Evolutionary conservation across 2,329 filamentous ascomycete genomes (phyloP).

Genomic region (Phialocephala sp.): DNA sequence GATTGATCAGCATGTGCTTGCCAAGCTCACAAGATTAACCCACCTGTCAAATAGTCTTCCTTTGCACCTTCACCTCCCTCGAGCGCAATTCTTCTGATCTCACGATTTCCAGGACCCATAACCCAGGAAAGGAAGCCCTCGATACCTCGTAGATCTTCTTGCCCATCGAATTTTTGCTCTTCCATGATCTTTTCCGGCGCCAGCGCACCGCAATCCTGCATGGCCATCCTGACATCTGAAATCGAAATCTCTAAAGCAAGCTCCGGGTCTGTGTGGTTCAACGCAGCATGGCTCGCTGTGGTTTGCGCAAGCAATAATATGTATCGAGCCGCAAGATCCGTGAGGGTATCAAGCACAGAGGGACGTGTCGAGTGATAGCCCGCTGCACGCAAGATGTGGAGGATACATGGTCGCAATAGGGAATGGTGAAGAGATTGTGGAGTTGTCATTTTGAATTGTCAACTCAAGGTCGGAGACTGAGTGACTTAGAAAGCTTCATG

Average conservation of each 20-base stretch:
- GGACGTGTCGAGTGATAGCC: slow-evolving; percentile 86
- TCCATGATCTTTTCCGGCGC: slow-evolving; percentile 68
- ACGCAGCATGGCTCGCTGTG: slow-evolving; percentile 71
- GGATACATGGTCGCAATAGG: slow-evolving; percentile 82
- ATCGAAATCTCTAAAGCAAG: slow-evolving; percentile 67
- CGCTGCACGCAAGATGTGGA: slow-evolving; percentile 89
- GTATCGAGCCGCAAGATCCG: slow-evolving; percentile 85
- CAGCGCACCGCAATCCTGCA: slow-evolving; percentile 80
- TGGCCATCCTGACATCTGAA: slow-evolving; percentile 82
- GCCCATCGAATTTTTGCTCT: slow-evolving; percentile 67
- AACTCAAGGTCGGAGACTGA: slow-evolving; percentile 32
- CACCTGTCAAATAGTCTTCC: slow-evolving; percentile 73
- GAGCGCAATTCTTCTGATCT: slow-evolving; percentile 81
- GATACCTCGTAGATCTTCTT: slow-evolving; percentile 80
- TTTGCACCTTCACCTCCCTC: slow-evolving; percentile 69
- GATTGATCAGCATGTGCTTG: slow-evolving; percentile 29
- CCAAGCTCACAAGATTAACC: slow-evolving; percentile 41
- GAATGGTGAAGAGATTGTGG: slow-evolving; percentile 68
- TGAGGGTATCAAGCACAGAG: slow-evolving; percentile 81
- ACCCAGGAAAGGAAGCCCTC: slow-evolving; percentile 83
- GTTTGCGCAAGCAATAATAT: slow-evolving; percentile 74
- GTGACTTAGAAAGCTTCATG: slow-evolving; percentile 36
- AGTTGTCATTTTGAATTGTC: slow-evolving; percentile 45
- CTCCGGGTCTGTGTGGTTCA: slow-evolving; percentile 65
- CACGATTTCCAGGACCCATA: slow-evolving; percentile 72